Percentiles rank a stretch among this genome's conserved stretches.
These are phyloP conservation scores for Polyporus arcularius DNA, from an alignment of 768 basidiomycete genomes.

Conservation along the genomic window DNA sequence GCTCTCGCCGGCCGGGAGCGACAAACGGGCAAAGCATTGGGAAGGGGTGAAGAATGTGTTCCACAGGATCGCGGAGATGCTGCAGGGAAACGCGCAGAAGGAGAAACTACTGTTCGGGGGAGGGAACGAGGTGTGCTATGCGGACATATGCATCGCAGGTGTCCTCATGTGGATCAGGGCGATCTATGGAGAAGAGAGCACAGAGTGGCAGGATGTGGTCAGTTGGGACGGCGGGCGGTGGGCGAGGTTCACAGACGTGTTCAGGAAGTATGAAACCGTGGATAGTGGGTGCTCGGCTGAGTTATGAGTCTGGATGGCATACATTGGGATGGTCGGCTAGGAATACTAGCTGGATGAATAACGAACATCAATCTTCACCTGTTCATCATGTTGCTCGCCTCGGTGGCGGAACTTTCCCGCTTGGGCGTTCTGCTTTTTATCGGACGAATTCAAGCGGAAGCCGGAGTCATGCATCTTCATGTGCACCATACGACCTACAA, in stretches of 20 bases:
- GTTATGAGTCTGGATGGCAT: background rate
- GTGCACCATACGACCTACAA: too few relatives aligned
- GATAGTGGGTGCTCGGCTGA: background rate
- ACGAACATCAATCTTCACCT: too few relatives aligned
- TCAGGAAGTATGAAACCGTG: constrained; percentile 33
- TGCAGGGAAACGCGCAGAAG: constrained; percentile 28
- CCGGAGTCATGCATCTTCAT: too few relatives aligned
- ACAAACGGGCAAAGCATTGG: constrained; percentile 33
- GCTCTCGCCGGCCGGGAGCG: constrained; percentile 23
- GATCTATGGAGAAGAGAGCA: constrained; percentile 28
- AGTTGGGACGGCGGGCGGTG: constrained; percentile 43
- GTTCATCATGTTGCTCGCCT: too few relatives aligned
- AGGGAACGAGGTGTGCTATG: constrained; percentile 36
- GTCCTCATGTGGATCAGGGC: constrained; percentile 38
- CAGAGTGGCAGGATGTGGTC: constrained; percentile 35
- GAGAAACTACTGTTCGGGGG: constrained; percentile 35
- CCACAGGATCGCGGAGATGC: constrained; percentile 31
- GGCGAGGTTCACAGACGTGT: constrained; percentile 33
- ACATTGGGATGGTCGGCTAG: too few relatives aligned
- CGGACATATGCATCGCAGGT: constrained; percentile 37
- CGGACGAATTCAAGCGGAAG: too few relatives aligned
- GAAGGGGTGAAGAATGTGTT: constrained; percentile 30
- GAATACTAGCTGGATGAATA: too few relatives aligned
- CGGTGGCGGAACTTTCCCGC: too few relatives aligned
- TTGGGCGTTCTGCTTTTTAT: too few relatives aligned